These are phyloP conservation scores for Trichoderma oligosporum DNA, from an alignment of 2,329 filamentous ascomycete species.

Conservation along the genomic window DNA sequence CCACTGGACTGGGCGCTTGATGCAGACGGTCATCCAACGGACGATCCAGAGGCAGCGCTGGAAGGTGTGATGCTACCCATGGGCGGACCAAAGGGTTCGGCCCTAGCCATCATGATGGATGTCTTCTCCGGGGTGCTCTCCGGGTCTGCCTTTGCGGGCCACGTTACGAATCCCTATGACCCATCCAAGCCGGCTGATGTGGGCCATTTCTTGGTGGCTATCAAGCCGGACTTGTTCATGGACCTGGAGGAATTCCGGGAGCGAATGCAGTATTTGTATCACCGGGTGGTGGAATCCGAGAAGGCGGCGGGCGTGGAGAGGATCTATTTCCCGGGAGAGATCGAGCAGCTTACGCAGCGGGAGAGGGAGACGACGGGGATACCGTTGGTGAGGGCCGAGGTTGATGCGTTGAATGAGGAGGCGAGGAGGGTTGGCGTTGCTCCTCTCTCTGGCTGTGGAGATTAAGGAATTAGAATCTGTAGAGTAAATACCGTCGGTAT, in stretches of 20 bases:
- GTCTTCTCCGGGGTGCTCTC: slow-evolving; percentile 78
- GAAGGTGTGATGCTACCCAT: slow-evolving; percentile 81
- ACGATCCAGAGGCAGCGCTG: slow-evolving; percentile 67
- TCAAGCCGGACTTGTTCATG: slow-evolving; percentile 75
- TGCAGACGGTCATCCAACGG: slow-evolving; percentile 62
- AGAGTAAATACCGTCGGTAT: too few relatives aligned
- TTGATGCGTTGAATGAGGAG: slow-evolving; percentile 54
- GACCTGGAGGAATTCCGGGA: slow-evolving; percentile 63
- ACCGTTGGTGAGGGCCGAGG: slow-evolving; percentile 54
- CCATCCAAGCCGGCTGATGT: slow-evolving; percentile 64
- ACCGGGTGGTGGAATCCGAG: slow-evolving; percentile 50
- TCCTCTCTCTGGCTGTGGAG: slow-evolving; percentile 23
- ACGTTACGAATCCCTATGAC: slow-evolving; percentile 75
- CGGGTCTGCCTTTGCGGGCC: slow-evolving; percentile 72
- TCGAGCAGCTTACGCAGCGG: slow-evolving; percentile 53
- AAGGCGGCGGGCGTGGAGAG: slow-evolving; percentile 54
- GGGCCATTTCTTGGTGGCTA: slow-evolving; percentile 68
- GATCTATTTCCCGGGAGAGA: slow-evolving; percentile 60
- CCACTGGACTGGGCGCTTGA: slow-evolving; percentile 73
- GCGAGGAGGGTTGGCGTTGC: slow-evolving; percentile 42
- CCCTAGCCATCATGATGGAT: slow-evolving; percentile 80
- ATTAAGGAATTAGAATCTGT: background rate
- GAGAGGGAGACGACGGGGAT: slow-evolving; percentile 54
- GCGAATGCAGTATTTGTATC: slow-evolving; percentile 55
- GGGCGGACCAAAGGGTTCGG: slow-evolving; percentile 80